A percentile compares a stretch with the other conserved stretches of the same genome.
These are phyloP conservation scores for Eucalyptus caleyi DNA, from an alignment of 345 rosid species.

Conservation along the genomic window DNA sequence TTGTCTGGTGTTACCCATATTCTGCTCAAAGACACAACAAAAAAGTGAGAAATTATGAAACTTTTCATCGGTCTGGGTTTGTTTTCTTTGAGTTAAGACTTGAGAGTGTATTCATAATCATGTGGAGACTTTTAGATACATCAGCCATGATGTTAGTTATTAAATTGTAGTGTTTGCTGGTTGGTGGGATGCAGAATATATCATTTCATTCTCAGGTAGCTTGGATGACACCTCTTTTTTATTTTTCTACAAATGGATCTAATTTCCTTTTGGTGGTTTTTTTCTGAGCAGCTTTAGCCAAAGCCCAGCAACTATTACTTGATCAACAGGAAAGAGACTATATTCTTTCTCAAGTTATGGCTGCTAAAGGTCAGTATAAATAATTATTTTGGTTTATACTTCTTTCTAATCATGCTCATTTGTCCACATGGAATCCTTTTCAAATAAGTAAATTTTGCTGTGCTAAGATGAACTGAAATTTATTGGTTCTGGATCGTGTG, in stretches of 20 bases:
- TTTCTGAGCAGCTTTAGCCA: constrained; percentile 69
- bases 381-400: background rate
- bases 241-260: background rate
- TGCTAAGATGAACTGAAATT: background rate
- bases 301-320: constrained; percentile 80
- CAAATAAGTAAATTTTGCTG: background rate
- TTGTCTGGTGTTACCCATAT: background rate
- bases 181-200: background rate
- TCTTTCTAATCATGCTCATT: background rate
- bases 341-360: constrained; percentile 67
- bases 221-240: background rate
- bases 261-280: constrained; percentile 1
- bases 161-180: background rate
- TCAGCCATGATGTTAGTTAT: background rate
- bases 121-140: background rate
- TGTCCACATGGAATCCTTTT: background rate
- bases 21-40: background rate
- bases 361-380: constrained; percentile 64
- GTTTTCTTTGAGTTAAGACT: background rate
- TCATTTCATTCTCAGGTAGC: background rate
- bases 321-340: constrained; percentile 89
- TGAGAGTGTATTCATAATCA: background rate
- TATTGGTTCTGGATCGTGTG: background rate
- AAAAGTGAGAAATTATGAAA: background rate
- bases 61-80: background rate